Base-by-base conservation (phyloP, 177 flowering plant genomes). In the Vitis hybrid region DNA sequence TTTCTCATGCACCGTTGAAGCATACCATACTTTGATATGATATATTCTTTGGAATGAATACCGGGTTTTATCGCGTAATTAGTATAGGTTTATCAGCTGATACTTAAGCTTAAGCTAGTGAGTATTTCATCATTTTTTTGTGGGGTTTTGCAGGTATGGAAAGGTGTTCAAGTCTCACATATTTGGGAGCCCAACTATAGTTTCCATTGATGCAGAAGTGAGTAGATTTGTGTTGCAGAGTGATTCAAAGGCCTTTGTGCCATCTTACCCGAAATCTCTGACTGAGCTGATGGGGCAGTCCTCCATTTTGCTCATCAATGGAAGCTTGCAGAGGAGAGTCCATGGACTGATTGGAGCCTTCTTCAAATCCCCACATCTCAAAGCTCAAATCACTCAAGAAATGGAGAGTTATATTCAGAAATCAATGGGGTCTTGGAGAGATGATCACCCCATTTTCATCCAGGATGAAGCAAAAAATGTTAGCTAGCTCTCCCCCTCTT, bases 111-210 rank as follows among this genome's bases (percentile, higher is more conserved):
- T 16, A 51, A 15, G 31, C 0, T 12, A 60, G 10, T 61, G 26
- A 60, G 26, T 61, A n/a, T 10, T 16, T 20, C n/a, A 19, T 66
- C 5, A 16, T 48, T 18, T 49, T 50, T 50, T 60, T 67, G 29
- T 58, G 70, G 49, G 18, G 60, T 56, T 69, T 59, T 73, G 69
- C 45, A 93, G 99, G 90, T 93, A 91, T 77, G 99, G 99, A 69
- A 90, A 88, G 75, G 98, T 95, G 82, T 95, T 95, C 80, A 93
- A 93, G 80, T 90, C 99, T 13, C 98, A 95, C 77, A 82, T 95
- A 69, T 90, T 93, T 74, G 99, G 98, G 53, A 89, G 83, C 55
- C 89, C 86, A 1, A 89, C 93, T 0, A 85, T 95, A 0, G 85
- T 95, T 2, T 90, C 99, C 3, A 93, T 90, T 7, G 98, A 95